A percentile compares a stretch with the other conserved stretches of the same genome.
Evolutionary conservation across 495 filamentous ascomycete genomes (phyloP).

Genomic region (Tuber indicum): DNA sequence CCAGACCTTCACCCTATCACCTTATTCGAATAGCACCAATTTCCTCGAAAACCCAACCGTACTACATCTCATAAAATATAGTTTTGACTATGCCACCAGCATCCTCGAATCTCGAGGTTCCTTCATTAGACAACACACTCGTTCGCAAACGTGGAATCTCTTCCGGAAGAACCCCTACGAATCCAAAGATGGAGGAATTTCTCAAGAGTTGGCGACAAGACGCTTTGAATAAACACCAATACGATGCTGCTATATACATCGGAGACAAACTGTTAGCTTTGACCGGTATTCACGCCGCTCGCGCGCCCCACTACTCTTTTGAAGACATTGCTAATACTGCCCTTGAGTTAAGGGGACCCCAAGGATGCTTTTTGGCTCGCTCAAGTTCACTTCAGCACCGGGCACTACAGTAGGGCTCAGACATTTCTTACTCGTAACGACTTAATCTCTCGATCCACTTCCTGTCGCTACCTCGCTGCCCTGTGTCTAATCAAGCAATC

Average conservation of each 20-base stretch:
- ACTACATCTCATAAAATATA: background rate
- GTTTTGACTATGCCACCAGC: conserved; percentile 19
- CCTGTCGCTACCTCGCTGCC: conserved; percentile 85
- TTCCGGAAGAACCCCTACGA: conserved; percentile 24
- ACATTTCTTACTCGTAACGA: conserved; percentile 78
- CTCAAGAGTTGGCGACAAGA: conserved; percentile 89
- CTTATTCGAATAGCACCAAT: background rate
- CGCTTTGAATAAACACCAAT: conserved; percentile 85
- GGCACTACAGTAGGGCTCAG: conserved; percentile 85
- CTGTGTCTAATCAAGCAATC: conserved; percentile 88
- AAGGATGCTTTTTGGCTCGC: conserved; percentile 91
- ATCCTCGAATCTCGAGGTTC: conserved; percentile 21
- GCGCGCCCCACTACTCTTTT: background rate
- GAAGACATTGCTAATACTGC: conserved; percentile 35
- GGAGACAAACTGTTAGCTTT: conserved; percentile 93
- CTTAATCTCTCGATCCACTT: conserved; percentile 69
- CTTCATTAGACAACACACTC: conserved; percentile 12
- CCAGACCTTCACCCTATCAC: background rate
- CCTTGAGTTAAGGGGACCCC: conserved; percentile 61
- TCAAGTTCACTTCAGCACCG: conserved; percentile 86
- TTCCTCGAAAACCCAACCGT: background rate
- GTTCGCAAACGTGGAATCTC: conserved; percentile 27
- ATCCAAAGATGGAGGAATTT: conserved; percentile 70
- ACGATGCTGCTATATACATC: conserved; percentile 91
- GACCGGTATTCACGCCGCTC: conserved; percentile 58